A percentile compares a stretch with the other conserved stretches of the same genome.
These are phyloP conservation scores for Litsea cubeba DNA, from an alignment of 164 flowering plant species.

Conservation along the genomic window DNA sequence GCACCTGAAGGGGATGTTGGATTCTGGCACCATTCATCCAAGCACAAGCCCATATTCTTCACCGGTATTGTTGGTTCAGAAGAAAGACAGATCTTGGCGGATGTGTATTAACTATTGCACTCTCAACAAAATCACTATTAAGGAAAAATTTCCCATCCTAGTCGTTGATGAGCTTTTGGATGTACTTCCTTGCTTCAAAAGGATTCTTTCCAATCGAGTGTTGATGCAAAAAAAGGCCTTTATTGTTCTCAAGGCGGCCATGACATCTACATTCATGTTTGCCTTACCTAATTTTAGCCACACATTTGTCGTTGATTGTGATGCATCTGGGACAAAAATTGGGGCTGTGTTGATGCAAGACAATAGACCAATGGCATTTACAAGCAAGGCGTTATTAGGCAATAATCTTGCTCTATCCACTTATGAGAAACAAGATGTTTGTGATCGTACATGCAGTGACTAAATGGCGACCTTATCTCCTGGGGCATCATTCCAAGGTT, in stretches of 20 bases:
- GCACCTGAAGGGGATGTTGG: background rate
- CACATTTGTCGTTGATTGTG: background rate
- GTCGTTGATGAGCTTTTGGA: too few species aligned
- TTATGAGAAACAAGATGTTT: background rate
- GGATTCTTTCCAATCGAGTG: too few species aligned
- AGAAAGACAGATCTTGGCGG: too few species aligned
- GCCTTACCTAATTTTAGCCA: too few species aligned
- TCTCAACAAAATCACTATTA: too few species aligned
- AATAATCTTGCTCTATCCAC: background rate
- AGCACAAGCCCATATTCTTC: background rate
- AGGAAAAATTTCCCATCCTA: too few species aligned
- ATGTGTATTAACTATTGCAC: too few species aligned
- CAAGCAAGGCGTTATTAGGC: background rate
- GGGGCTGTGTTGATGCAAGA: background rate
- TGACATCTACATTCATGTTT: too few species aligned
- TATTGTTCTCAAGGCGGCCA: too few species aligned
- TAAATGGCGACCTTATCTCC: background rate
- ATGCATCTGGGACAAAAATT: background rate
- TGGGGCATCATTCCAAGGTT: background rate
- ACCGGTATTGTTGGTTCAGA: too few species aligned
- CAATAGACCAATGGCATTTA: background rate
- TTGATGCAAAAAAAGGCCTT: too few species aligned
- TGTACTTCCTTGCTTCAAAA: too few species aligned
- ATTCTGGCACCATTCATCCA: background rate
- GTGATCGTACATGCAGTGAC: background rate